Evolutionary conservation across 768 basidiomycete genomes (phyloP).

Genomic region (Heimioporus sp.): DNA sequence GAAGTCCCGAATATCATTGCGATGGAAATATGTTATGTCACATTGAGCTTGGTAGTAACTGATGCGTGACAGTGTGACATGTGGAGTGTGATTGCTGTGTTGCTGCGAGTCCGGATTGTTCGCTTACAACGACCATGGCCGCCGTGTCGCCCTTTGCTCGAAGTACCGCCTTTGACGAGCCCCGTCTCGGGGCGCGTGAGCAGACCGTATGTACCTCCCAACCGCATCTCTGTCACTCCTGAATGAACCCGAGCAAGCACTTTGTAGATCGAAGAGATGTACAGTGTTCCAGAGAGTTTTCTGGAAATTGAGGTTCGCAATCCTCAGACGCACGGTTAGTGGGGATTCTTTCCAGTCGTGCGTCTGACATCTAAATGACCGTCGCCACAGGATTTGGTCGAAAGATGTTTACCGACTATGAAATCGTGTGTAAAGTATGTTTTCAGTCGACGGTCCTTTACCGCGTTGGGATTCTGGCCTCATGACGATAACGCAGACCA

Average conservation of each 20-base stretch:
- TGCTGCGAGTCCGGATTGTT: conserved; percentile 17
- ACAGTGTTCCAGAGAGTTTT: conserved; percentile 94
- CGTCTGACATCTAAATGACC: not conserved
- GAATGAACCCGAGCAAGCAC: conserved; percentile 34
- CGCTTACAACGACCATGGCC: conserved; percentile 28
- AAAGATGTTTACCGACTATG: conserved; percentile 99
- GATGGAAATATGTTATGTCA: too few species aligned
- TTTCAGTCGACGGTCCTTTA: not conserved
- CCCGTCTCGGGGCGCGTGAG: conserved; percentile 46
- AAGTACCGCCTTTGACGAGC: conserved; percentile 54
- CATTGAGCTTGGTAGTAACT: too few species aligned
- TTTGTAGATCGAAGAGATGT: conserved; percentile 93
- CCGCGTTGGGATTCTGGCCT: too few species aligned
- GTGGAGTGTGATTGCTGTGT: conserved; percentile 20
- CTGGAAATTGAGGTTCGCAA: conserved; percentile 97
- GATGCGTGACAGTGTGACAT: conserved; percentile 51
- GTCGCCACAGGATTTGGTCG: conserved; percentile 70
- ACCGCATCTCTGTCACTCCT: conserved; percentile 11
- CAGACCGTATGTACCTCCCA: conserved; percentile 47
- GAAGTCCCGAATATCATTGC: too few species aligned
- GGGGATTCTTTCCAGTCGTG: not conserved
- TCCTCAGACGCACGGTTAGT: conserved; percentile 90
- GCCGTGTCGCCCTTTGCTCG: conserved; percentile 61
- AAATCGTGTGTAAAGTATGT: conserved; percentile 91
- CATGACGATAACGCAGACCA: conserved; percentile 58